Evolutionary conservation across 768 basidiomycete species (phyloP), one percentile per base, ranked within the genome.

Genomic region (Leccinellum luteum): DNA sequence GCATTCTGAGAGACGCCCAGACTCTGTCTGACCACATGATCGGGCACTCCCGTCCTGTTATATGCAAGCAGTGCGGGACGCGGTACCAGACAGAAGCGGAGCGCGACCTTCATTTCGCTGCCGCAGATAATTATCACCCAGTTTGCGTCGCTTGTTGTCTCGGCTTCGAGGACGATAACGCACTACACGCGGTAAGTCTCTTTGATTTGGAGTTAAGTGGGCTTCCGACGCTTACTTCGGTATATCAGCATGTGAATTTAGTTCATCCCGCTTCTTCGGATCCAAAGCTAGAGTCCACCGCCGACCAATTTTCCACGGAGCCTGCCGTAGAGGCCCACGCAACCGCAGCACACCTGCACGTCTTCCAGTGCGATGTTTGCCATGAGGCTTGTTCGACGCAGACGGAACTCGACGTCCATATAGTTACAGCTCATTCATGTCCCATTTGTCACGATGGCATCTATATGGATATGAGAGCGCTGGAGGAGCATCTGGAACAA

Each of bases 41-140:
- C 35, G 69, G 64, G 25, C 71, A 72, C 52, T 60, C 69, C 19
- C 67, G 60, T 60, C 66, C 67, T 27, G 35, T 69, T 47, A 44
- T 34, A 41, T 72, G 71, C 62, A 68, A 64, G 60, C 58, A 23
- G 44, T 74, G 71, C 48, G 64, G 69, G 31, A 69, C 73, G 19
- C 73, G 64, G 50, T 73, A 71, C 52, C 62, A 44, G 52, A 67
- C 71, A 10, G 74, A 76, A 41, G 79, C 79, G 17, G 73, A 71
- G 1, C 68, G 74, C 6, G 61, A 55, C 7, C 56, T 63, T 38
- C 81, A 82, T 59, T 79, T 78, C 52, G 62, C 60, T 32, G 69
- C 74, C 12, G 72, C 76, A 4, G 63, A 70, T 17, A 71, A 73
- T 47, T 2, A 60, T 48, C 80, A 81, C 48, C 76, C 77, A 0